A percentile compares a stretch with the other conserved stretches of the same genome.
Conservation (phyloP, 768 basidiomycete genomes). For the Dacryopinax spathularia region DNA sequence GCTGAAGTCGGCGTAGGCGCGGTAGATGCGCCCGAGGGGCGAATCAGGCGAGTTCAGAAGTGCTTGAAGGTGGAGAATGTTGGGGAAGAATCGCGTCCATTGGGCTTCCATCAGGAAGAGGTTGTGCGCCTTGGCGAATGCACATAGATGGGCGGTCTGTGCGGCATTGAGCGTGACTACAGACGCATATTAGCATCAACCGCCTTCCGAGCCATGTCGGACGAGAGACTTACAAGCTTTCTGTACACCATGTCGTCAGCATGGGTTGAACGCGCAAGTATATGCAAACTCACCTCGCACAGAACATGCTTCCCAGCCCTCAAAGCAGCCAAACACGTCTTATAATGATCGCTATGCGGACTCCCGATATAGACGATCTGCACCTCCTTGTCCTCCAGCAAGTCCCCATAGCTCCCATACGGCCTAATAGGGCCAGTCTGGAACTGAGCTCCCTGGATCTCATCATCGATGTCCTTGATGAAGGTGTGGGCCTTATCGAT, state of each 20-base stretch:
- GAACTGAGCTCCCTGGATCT: not conserved
- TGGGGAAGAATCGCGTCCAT: slow-evolving; percentile 18
- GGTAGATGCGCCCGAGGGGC: slow-evolving; percentile 9
- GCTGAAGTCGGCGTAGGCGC: slow-evolving; percentile 14
- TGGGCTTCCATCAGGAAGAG: slow-evolving; percentile 14
- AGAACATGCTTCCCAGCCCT: slow-evolving; percentile 15
- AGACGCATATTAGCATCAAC: not conserved
- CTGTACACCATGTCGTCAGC: slow-evolving; percentile 3
- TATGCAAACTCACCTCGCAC: slow-evolving; percentile 11
- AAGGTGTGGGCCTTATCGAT: slow-evolving; percentile 5
- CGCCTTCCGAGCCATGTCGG: not conserved
- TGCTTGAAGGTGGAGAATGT: slow-evolving; percentile 9
- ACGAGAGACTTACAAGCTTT: slow-evolving; percentile 9
- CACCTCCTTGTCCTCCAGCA: slow-evolving; percentile 13
- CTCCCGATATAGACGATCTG: slow-evolving; percentile 16
- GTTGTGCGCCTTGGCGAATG: slow-evolving; percentile 7
- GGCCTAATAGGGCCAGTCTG: slow-evolving; percentile 1
- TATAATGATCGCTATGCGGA: slow-evolving; percentile 14
- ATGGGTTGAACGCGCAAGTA: not conserved
- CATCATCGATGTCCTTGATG: slow-evolving; percentile 3
- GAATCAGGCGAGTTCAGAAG: slow-evolving; percentile 1
- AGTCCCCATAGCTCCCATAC: slow-evolving; percentile 15
- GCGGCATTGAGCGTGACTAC: slow-evolving; percentile 15
- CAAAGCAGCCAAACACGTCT: slow-evolving; percentile 12
- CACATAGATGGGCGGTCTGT: slow-evolving; percentile 11